Evolutionary conservation across 768 basidiomycete genomes (phyloP).

Genomic region (Coprinopsis sp.): DNA sequence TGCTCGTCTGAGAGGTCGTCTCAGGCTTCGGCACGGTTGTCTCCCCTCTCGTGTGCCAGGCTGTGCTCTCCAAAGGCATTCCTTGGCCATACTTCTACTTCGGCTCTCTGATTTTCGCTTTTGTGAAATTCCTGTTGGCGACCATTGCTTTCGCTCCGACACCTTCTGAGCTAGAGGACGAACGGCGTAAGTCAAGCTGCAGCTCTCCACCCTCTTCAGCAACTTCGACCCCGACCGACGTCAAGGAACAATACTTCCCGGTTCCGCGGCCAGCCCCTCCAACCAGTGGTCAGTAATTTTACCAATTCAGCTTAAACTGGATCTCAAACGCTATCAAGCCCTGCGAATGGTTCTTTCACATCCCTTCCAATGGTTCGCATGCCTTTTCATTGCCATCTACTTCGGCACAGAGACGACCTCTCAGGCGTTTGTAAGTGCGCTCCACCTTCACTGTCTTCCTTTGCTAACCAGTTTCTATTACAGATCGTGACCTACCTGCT

Average conservation of each 20-base stretch:
- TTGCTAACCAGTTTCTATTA: neutral
- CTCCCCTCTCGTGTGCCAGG: slow-evolving; percentile 55
- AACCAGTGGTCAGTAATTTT: slow-evolving; percentile 14
- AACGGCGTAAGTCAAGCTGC: slow-evolving; percentile 31
- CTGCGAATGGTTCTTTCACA: slow-evolving; percentile 34
- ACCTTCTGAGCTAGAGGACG: slow-evolving; percentile 16
- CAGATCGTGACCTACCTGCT: slow-evolving; percentile 54
- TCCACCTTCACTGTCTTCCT: no score
- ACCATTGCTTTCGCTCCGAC: slow-evolving; percentile 45
- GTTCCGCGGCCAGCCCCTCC: no score
- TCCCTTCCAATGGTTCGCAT: slow-evolving; percentile 45
- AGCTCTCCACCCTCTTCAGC: neutral
- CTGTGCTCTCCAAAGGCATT: slow-evolving; percentile 41
- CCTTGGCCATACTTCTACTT: slow-evolving; percentile 55
- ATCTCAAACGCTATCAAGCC: slow-evolving; percentile 22
- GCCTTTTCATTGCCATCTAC: slow-evolving; percentile 40
- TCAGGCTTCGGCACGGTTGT: slow-evolving; percentile 51
- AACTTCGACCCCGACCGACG: neutral
- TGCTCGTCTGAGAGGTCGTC: slow-evolving; percentile 1
- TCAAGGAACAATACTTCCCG: no score
- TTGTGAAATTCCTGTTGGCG: slow-evolving; percentile 35
- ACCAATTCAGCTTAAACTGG: neutral
- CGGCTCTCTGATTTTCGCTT: slow-evolving; percentile 48
- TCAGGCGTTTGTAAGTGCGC: slow-evolving; percentile 43
- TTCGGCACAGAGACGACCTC: slow-evolving; percentile 53